Percentiles rank a stretch among this genome's conserved stretches.
phyloP scores from a whole-genome alignment of 306 rosid species.

The Macrotyloma uniflorum region DNA sequence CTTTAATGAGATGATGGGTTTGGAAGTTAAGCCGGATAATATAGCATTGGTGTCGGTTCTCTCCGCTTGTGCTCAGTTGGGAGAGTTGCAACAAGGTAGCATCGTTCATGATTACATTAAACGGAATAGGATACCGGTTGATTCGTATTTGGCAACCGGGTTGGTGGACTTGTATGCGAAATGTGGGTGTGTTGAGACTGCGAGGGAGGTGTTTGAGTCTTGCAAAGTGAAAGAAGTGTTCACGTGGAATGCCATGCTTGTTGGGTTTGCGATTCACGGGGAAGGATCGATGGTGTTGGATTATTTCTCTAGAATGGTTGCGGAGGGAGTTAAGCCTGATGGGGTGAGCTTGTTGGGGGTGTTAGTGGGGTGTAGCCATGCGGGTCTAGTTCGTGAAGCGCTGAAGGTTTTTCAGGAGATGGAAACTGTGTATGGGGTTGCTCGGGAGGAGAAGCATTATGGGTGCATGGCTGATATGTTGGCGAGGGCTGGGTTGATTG shows the following conservation, averaged over 20 bases:
- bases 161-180: slow-evolving; percentile 80
- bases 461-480: slow-evolving; percentile 88
- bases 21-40: slow-evolving; percentile 54
- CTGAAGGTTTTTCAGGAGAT: slow-evolving; percentile 60
- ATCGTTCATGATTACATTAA: slow-evolving; percentile 51
- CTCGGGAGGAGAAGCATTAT: slow-evolving; percentile 67
- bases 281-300: slow-evolving; percentile 46
- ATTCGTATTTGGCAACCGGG: slow-evolving; percentile 63
- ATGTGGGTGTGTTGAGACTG: slow-evolving; percentile 72
- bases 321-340: slow-evolving; percentile 58
- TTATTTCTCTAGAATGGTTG: slow-evolving; percentile 58
- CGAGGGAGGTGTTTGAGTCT: slow-evolving; percentile 57
- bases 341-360: slow-evolving; percentile 70
- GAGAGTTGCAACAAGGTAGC: slow-evolving; percentile 71
- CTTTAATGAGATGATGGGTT: slow-evolving; percentile 55
- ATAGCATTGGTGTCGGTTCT: slow-evolving; percentile 69
- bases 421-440: slow-evolving; percentile 57
- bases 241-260: slow-evolving; percentile 86
- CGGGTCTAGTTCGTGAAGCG: slow-evolving; percentile 66
- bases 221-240: slow-evolving; percentile 52
- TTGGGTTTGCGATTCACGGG: slow-evolving; percentile 79
- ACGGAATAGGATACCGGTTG: slow-evolving; percentile 45
- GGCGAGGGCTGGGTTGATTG: slow-evolving; percentile 69
- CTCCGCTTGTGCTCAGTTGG: slow-evolving; percentile 72
- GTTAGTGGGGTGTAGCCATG: slow-evolving; percentile 78